Base-by-base conservation (phyloP, 1,139 yeast genomes). In the Saccharomyces pastorianus region DNA sequence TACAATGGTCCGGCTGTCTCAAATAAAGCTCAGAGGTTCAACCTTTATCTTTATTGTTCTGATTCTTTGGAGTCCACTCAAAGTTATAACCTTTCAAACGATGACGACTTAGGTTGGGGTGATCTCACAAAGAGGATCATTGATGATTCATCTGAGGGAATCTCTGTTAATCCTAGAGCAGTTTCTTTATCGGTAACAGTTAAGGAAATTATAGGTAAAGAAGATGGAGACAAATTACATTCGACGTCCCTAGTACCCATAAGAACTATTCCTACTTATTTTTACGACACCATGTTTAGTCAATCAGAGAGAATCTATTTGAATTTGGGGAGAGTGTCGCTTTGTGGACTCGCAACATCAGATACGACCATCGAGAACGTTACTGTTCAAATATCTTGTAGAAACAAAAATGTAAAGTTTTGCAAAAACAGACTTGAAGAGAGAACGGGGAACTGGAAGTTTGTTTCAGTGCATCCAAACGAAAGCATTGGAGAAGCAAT, bases 101-200 rank as follows among this genome's bases (percentile, higher is more conserved):
- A 48, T 14, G 6, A 31, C 5, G 46, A 85, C 68, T 79, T 82
- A 58, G 96, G 96, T 52, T 89, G 96, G 96, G 96, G 96, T 71
- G 95, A 85, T 61, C 73, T 87, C 51, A 81, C 86, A 34, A 91
- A 88, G 63, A 76, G 95, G 65, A 85, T 89, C 60, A 84, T 89
- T 60, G 70, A 82, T 27, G 95, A 96, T 34, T 81, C 95, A 1
- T 81, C 80, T 57, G 81, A 80, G 55, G 96, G 96, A 61, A 83
- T 89, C 53, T 90, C 93, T 4, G 79, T 86, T 38, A 88, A 88
- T 59, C 93, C 95, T 32, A 78, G 95, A 68, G 93, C 95, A 7
- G 90, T 85, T 62, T 79, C 78, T 56, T 76, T 88, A 62, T 79
- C 82, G 41, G 80, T 88, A 26, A 78, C 89, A 2, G 81, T 88